phyloP scores from a whole-genome alignment of 331 rosid species.

The Malus hybrid region DNA sequence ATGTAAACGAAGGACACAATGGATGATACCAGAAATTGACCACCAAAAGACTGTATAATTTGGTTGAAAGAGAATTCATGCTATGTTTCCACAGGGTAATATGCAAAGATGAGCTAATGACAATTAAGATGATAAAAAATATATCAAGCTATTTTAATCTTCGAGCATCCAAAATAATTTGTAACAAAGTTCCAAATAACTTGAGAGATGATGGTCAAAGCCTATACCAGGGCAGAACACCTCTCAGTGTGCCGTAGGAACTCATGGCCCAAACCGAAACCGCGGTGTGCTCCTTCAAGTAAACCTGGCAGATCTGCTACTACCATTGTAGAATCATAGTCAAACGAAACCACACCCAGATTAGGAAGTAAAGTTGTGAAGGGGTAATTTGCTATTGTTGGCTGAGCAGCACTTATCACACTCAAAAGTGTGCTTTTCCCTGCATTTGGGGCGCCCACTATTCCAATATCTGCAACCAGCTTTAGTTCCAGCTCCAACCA shows the following conservation, averaged over 20 bases:
- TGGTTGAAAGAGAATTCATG: neutral
- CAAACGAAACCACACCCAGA: constrained; percentile 91
- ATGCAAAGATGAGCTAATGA: neutral
- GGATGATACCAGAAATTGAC: neutral
- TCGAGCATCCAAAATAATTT: neutral
- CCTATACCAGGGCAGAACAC: constrained; percentile 85
- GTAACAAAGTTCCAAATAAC: neutral
- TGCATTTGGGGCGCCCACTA: constrained; percentile 94
- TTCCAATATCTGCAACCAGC: constrained; percentile 98
- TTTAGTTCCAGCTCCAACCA: constrained; percentile 96
- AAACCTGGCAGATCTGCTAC: constrained; percentile 98
- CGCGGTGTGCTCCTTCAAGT: constrained; percentile 97
- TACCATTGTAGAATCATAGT: constrained; percentile 79
- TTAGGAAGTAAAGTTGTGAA: constrained; percentile 95
- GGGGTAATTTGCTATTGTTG: constrained; percentile 84
- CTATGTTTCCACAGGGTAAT: neutral
- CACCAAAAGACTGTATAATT: neutral
- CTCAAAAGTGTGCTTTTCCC: constrained; percentile 96
- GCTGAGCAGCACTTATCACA: constrained; percentile 93
- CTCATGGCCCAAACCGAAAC: constrained; percentile 95
- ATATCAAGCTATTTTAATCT: neutral
- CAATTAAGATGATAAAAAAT: neutral
- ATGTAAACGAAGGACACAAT: neutral
- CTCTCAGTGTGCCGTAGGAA: constrained; percentile 93
- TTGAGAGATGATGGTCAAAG: constrained; percentile 7